Conservation (phyloP, 148 eudicot genomes). For the Arbutus unedo region DNA sequence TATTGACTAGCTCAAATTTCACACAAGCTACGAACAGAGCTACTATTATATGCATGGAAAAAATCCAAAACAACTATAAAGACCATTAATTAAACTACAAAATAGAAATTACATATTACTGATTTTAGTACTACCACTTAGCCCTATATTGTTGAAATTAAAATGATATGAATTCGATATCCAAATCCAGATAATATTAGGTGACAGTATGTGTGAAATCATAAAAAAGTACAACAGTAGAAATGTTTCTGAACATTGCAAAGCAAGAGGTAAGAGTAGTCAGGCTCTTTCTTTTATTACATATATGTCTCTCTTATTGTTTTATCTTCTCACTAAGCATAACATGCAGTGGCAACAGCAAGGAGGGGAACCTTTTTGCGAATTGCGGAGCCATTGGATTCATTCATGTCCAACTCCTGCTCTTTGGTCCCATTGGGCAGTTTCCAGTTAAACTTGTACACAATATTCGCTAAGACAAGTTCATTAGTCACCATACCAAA, state of each 20-base stretch:
- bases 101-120: neutral
- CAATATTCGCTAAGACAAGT: constrained; percentile 46
- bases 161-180: neutral
- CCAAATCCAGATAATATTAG: no score
- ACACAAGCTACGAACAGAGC: neutral
- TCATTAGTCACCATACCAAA: constrained; percentile 44
- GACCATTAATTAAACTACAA: no score
- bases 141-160: neutral
- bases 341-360: constrained; percentile 23
- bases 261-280: no score
- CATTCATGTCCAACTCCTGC: constrained; percentile 38
- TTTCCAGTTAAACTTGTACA: constrained; percentile 45
- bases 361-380: constrained; percentile 37
- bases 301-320: no score
- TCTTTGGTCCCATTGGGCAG: constrained; percentile 34
- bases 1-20: neutral
- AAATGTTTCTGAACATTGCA: no score
- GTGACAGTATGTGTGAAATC: no score
- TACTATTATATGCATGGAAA: neutral
- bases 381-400: constrained; percentile 30
- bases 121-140: neutral
- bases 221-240: no score
- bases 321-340: no score
- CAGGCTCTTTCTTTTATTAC: no score
- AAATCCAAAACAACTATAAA: neutral